A percentile compares a stretch with the other conserved stretches of the same genome.
Conservation (phyloP, 176 grass and related monocot genomes). For the Oryza punctata region DNA sequence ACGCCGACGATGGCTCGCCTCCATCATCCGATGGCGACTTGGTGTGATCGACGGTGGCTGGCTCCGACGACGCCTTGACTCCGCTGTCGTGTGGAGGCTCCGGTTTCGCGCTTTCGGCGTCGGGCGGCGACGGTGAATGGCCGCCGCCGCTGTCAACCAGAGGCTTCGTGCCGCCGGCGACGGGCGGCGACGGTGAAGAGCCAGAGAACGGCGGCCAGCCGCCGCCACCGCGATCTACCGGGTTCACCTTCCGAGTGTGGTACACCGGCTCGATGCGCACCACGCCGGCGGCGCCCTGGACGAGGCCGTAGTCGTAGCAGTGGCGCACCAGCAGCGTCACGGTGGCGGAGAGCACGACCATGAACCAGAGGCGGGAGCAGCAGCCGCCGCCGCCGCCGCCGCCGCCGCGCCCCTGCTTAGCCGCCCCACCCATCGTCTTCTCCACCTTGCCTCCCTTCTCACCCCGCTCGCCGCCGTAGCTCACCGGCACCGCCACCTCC, state of each 20-base stretch:
- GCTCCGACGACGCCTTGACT: not conserved
- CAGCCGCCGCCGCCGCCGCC: not conserved
- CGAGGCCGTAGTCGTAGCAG: constrained; percentile 44
- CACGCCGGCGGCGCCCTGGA: not conserved
- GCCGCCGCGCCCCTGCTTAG: not conserved
- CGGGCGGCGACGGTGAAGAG: not conserved
- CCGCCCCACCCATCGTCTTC: not conserved
- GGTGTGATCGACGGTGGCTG: no score
- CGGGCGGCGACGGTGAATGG: not conserved
- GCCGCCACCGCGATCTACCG: not conserved
- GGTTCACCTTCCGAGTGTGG: not conserved
- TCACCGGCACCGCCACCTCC: constrained; percentile 21
- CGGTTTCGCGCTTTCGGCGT: not conserved
- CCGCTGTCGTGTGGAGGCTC: no score
- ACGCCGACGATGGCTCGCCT: not conserved
- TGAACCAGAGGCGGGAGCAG: constrained; percentile 48
- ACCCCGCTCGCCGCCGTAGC: not conserved
- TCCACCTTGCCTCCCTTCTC: not conserved
- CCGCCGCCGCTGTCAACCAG: not conserved
- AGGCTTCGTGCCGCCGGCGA: not conserved
- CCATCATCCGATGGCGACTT: no score
- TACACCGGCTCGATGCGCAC: constrained; percentile 24
- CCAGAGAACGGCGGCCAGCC: not conserved
- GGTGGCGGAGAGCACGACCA: constrained; percentile 39
- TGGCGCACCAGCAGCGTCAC: constrained; percentile 36